phyloP scores from a whole-genome alignment of 1,284 basidiomycete genomes.

The Moniliophthora roreri region DNA sequence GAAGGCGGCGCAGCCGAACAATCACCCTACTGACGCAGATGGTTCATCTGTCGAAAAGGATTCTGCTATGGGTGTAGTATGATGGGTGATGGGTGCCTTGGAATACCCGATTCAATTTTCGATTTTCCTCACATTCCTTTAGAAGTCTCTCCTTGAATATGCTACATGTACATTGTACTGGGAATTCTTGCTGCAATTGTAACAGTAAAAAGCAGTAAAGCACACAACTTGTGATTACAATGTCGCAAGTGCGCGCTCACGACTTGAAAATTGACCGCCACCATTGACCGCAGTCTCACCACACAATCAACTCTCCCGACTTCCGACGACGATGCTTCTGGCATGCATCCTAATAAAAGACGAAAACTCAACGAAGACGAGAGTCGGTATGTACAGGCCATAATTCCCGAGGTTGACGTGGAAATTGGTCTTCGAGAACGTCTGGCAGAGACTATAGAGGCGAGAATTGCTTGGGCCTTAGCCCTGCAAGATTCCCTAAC shows the following conservation, averaged over 20 bases:
- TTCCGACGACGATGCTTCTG: not conserved
- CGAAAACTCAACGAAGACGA: constrained; percentile 7
- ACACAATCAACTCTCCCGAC: not conserved
- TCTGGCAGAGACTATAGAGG: constrained; percentile 53
- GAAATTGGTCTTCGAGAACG: constrained; percentile 63
- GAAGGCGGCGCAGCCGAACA: too few relatives aligned
- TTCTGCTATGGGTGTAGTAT: too few relatives aligned
- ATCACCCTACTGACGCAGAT: too few relatives aligned
- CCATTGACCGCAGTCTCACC: not conserved
- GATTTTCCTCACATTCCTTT: too few relatives aligned
- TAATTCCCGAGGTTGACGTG: constrained; percentile 52
- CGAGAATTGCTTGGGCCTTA: constrained; percentile 67
- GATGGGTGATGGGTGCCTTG: too few relatives aligned
- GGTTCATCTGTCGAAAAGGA: too few relatives aligned
- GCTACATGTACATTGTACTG: too few relatives aligned
- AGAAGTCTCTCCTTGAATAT: too few relatives aligned
- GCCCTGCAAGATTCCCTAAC: constrained; percentile 53
- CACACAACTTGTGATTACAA: not conserved
- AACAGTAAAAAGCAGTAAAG: not conserved
- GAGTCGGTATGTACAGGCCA: constrained; percentile 2
- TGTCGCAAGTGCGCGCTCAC: not conserved
- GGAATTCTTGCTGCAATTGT: not conserved
- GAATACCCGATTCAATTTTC: too few relatives aligned
- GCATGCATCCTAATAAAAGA: constrained; percentile 11
- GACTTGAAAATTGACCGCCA: not conserved